phyloP scores from a whole-genome alignment of 2,329 filamentous ascomycete genomes.

The Aspergillus sp. region DNA sequence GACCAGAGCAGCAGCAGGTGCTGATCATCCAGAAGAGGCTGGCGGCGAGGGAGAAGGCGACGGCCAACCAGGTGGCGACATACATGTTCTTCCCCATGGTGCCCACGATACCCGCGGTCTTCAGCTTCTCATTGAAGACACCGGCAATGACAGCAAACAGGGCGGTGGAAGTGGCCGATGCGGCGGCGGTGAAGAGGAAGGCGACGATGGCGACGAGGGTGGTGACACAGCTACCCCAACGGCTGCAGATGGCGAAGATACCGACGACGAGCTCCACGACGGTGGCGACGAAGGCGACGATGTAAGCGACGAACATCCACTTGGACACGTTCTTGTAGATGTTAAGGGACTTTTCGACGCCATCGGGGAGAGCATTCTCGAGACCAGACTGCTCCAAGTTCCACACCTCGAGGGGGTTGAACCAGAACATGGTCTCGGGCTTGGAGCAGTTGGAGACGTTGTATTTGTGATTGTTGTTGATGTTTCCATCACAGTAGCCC shows the following conservation, averaged over 20 bases:
- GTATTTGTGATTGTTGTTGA: constrained; percentile 53
- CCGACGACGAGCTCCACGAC: constrained; percentile 72
- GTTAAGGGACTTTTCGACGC: constrained; percentile 65
- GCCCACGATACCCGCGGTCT: constrained; percentile 68
- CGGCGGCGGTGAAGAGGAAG: constrained; percentile 58
- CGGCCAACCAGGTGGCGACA: constrained; percentile 72
- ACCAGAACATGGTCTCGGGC: constrained; percentile 72
- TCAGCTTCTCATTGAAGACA: constrained; percentile 63
- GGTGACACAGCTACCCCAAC: constrained; percentile 76
- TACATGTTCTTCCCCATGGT: constrained; percentile 68
- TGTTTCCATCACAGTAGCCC: constrained; percentile 73
- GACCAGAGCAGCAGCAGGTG: constrained; percentile 85
- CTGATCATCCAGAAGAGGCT: constrained; percentile 89
- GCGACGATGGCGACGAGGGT: constrained; percentile 67
- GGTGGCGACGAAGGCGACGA: constrained; percentile 69
- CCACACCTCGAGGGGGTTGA: constrained; percentile 66
- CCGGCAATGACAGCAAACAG: constrained; percentile 69
- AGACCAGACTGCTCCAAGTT: constrained; percentile 55
- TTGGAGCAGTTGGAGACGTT: constrained; percentile 63
- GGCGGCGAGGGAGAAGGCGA: constrained; percentile 70
- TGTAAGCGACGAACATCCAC: constrained; percentile 81
- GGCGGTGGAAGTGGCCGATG: constrained; percentile 71
- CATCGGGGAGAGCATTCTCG: constrained; percentile 64
- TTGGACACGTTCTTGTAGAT: constrained; percentile 71
- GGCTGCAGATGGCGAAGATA: constrained; percentile 77